phyloP scores from a whole-genome alignment of 2,329 filamentous ascomycete genomes.

The Dendrostoma leiphaemia region DNA sequence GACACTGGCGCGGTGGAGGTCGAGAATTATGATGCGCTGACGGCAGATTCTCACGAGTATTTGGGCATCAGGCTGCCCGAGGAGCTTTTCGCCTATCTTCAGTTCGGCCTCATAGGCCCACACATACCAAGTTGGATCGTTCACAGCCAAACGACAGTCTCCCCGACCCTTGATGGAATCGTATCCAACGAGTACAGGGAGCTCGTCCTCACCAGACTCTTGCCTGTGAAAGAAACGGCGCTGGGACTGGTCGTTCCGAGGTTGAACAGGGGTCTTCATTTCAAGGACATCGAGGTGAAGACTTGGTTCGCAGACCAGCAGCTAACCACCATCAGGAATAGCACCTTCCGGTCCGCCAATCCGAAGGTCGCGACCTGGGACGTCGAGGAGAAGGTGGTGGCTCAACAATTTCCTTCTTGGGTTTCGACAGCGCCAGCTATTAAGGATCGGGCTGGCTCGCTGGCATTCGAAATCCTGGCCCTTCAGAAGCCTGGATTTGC shows the following conservation, averaged over 20 bases:
- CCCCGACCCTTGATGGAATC: conserved; percentile 82
- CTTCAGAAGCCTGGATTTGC: conserved; percentile 70
- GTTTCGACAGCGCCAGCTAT: conserved; percentile 2
- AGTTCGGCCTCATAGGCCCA: conserved; percentile 75
- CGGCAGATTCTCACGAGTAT: conserved; percentile 83
- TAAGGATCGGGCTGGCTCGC: conserved; percentile 40
- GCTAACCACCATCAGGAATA: conserved; percentile 61
- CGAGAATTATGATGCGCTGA: conserved; percentile 69
- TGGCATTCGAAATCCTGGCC: conserved; percentile 63
- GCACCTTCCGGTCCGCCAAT: conserved; percentile 44
- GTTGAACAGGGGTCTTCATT: conserved; percentile 79
- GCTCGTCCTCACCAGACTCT: conserved; percentile 72
- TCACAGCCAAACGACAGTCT: conserved; percentile 72
- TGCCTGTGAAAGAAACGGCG: conserved; percentile 71
- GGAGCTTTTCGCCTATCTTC: conserved; percentile 88
- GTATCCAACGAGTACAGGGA: conserved; percentile 77
- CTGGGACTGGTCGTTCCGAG: conserved; percentile 76
- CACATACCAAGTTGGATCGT: conserved; percentile 80
- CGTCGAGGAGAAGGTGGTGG: conserved; percentile 59
- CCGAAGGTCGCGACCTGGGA: conserved; percentile 63
- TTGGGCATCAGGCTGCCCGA: conserved; percentile 86
- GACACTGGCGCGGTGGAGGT: conserved; percentile 75
- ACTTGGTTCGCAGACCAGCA: conserved; percentile 80
- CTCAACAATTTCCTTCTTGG: conserved; percentile 40
- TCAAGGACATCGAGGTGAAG: conserved; percentile 72